Evolutionary conservation across 306 rosid genomes (phyloP), one percentile per base, ranked within the genome.

Genomic region (Hylodesmum podocarpum): DNA sequence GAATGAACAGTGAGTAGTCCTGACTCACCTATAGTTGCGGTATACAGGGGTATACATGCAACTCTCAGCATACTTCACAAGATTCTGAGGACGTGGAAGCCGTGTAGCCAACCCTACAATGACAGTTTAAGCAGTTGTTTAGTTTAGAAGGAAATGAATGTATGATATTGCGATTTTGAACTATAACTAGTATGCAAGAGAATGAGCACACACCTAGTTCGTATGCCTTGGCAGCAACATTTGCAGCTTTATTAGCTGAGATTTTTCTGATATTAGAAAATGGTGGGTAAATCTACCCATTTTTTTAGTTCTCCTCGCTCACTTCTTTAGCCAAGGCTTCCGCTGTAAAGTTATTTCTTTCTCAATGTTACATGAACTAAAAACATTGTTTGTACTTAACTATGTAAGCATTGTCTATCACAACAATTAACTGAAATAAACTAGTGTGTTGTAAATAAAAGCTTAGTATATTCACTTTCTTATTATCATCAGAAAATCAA

Each of bases 171-270:
- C 22, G 28, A 29, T 31, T 15, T 22, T 33, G 14, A 40, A 29
- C 21, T 15, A 19, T 31, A 49, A 50, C 21, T 49, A 13, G 34
- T 41, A n/a, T 9, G 18, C 29, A 79, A n/a, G 41, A 72, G 11
- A 76, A 69, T 25, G 37, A 43, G 54, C 41, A 66, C 88, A 79
- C 12, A 91, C 97, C 98, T 40, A 93, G 89, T 78, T 93, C 96
- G 36, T 89, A 93, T 40, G 97, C 97, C 82, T 91, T 93, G 16
- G 98, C 92, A 78, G 98, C 96, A 61, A 93, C 98, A 43, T 58
- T 88, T 39, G 96, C 98, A 63, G 98, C 98, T 57, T 91, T 91
- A 6, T 81, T 34, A 12, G 97, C 98, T 0, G 98, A 93, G 72
- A 93, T 91, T 80, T 91, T 91, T 86, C 97, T 87, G 89, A 93